Evolutionary conservation across 352 stramenopile genomes (phyloP), one percentile per base, ranked within the genome.

Genomic region (Phytophthora pluvialis): DNA sequence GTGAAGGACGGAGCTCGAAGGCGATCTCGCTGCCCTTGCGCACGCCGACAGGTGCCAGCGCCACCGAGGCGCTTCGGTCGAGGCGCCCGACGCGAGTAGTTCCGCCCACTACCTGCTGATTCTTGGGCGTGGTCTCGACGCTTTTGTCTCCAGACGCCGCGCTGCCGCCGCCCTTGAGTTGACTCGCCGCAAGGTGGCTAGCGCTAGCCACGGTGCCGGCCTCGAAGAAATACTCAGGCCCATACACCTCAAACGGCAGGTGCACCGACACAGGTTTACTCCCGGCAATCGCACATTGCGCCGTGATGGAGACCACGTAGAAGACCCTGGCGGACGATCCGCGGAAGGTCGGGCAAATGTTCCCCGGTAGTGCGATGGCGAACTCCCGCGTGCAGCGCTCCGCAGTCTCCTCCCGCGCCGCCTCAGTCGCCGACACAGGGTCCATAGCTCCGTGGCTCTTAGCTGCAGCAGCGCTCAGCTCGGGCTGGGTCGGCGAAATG

Each of bases 201-300:
- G 63, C 65, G 32, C 64, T 77, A 28, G 70, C 70, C n/a, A 77
- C 53, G 18, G 76, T 71, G n/a, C 49, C 43, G 10, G 75, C 58
- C 10, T 64, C 64, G 50, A 90, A 90, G 4, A 70, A 75, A 36
- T 81, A 88, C 53, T 80, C 65, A 1, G 68, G 68, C 13, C 68
- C 79, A 60, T 89, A 89, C 15, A 89, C 73, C 5, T 90, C 81
- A 39, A 90, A 85, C 6, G 81, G 79, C 43, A 90, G 43, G 40
- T 90, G 81, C 15, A 89, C 54, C 1, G 73, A 81, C 1, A 81
- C 53, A 33, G 76, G 63, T 35, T 77, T 73, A 38, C 59, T 83
- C 10, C 48, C 65, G 18, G 26, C n/a, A 36, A 40, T 42, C 12
- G 60, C 60, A 42, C 61, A 57, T 63, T 69, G 61, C 43, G 60